Base-by-base conservation (phyloP, 1,284 basidiomycete genomes). In the Neonothopanus nambi region DNA sequence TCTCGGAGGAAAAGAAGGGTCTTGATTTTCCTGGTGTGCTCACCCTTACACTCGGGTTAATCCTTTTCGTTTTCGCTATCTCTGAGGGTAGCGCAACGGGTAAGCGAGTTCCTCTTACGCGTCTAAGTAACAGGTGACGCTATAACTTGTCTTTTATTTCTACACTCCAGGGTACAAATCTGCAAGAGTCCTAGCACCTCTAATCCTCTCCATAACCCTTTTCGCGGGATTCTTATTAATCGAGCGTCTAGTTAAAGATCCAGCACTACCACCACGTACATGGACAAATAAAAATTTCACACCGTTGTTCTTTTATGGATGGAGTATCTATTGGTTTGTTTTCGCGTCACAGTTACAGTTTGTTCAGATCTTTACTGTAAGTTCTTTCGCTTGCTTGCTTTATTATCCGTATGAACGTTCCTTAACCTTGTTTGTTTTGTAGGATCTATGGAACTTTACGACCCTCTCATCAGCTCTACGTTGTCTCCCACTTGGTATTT, bases 21-120 rank as follows among this genome's bases (percentile, higher is more conserved):
- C 52, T 62, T 45, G 61, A 62, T 28, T 56, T 53, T 45, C 57
- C 57, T n/a, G 61, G 59, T n/a, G 57, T 59, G n/a, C 36, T 45
- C 18, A 52, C 52, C 11, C 47, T 62, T 7, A 62, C 61, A 3
- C 41, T 49, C 7, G 61, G 55, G 5, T 52, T 62, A 18, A 51
- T 57, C 26, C 57, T 62, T 9, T 59, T 62, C 35, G 57, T 60
- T 11, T 62, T 56, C 35, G 61, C 59, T 6, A 51, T 61, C 3
- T 57, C 59, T 12, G 57, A 60, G 23, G 57, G 58, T 17, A 51
- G 54, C 20, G 48, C 41, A 39, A 49, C 43, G 17, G 57, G 57
- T 55, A 28, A 26, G n/a, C n/a, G n/a, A n/a, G n/a, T n/a, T n/a
- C n/a, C n/a, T n/a, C n/a, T n/a, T n/a, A n/a, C n/a, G n/a, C n/a